phyloP scores from a whole-genome alignment of 2,329 filamentous ascomycete genomes.

The Gnomoniopsis sp. region DNA sequence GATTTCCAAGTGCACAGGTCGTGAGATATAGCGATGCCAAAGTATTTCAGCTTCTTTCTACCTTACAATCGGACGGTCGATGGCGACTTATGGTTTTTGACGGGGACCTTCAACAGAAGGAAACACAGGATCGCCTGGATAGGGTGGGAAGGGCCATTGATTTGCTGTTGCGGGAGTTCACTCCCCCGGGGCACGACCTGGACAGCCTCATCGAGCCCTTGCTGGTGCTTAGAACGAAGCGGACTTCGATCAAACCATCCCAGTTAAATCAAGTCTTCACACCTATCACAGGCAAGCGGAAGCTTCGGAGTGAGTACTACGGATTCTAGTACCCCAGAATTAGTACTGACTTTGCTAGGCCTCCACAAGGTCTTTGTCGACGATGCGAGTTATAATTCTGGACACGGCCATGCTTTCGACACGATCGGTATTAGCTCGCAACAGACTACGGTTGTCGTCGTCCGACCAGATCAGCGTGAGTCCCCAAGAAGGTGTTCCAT shows the following conservation, averaged over 20 bases:
- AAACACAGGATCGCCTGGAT: not conserved
- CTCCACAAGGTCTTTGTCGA: conserved; percentile 57
- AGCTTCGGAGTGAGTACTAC: conserved; percentile 42
- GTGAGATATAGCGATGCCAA: conserved; percentile 51
- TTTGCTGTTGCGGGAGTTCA: conserved; percentile 35
- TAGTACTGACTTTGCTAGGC: conserved; percentile 33
- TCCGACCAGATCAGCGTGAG: conserved; percentile 61
- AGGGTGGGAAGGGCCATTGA: conserved; percentile 15
- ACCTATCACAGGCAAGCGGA: conserved; percentile 52
- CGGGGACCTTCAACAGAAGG: conserved; percentile 6
- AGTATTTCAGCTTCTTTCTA: conserved; percentile 36
- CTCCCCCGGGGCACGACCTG: conserved; percentile 36
- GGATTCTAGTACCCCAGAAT: not conserved
- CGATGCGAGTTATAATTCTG: conserved; percentile 51
- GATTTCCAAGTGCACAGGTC: conserved; percentile 40
- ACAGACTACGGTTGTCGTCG: conserved; percentile 46
- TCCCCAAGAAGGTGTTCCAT: not conserved
- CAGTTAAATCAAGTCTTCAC: conserved; percentile 55
- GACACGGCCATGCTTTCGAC: conserved; percentile 56
- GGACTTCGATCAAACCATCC: conserved; percentile 45
- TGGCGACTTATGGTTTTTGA: conserved; percentile 25
- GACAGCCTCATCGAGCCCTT: conserved; percentile 57
- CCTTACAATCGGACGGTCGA: conserved; percentile 36
- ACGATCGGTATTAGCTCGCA: conserved; percentile 48
- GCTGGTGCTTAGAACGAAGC: conserved; percentile 48